phyloP scores from a whole-genome alignment of 2,329 filamentous ascomycete genomes.

The Fusarium lateritium region DNA sequence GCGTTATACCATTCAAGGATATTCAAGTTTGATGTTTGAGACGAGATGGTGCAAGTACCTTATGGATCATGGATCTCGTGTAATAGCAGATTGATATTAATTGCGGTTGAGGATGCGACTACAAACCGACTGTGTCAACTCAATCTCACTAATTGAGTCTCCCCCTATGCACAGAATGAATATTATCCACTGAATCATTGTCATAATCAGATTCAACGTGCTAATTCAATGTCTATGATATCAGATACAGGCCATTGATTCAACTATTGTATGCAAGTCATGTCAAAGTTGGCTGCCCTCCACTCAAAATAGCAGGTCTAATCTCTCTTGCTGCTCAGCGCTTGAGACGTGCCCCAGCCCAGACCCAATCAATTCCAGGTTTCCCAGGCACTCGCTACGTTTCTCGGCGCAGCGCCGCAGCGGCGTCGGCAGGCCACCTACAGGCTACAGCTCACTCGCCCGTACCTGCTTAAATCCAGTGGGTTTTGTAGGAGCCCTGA shows the following conservation, averaged over 20 bases:
- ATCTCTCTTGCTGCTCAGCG: constrained; percentile 47
- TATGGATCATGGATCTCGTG: constrained; percentile 15
- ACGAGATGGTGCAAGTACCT: constrained; percentile 2
- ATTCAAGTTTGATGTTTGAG: constrained; percentile 26
- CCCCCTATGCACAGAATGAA: constrained; percentile 2
- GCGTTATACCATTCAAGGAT: constrained; percentile 24
- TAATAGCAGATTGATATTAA: constrained; percentile 7
- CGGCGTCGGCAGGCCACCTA: constrained; percentile 31
- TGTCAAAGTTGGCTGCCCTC: constrained; percentile 41
- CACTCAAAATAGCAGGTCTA: constrained; percentile 47
- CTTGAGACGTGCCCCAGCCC: constrained; percentile 43
- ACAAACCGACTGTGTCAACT: constrained; percentile 15
- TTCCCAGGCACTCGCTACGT: constrained; percentile 26
- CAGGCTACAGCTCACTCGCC: constrained; percentile 7
- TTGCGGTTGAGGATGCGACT: constrained; percentile 1
- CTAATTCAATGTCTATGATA: constrained; percentile 35
- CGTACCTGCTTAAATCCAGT: constrained; percentile 21
- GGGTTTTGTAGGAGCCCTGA: constrained; percentile 39
- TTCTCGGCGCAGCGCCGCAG: constrained; percentile 35
- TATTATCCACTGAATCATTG: background rate
- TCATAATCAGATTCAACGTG: constrained; percentile 3
- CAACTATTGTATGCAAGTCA: constrained; percentile 48
- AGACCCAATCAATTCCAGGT: constrained; percentile 45
- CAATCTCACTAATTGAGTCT: constrained; percentile 16
- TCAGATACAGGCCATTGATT: constrained; percentile 34